Base-by-base conservation (phyloP, 1,284 basidiomycete species). In the Tetrapyrgos nigripes region DNA sequence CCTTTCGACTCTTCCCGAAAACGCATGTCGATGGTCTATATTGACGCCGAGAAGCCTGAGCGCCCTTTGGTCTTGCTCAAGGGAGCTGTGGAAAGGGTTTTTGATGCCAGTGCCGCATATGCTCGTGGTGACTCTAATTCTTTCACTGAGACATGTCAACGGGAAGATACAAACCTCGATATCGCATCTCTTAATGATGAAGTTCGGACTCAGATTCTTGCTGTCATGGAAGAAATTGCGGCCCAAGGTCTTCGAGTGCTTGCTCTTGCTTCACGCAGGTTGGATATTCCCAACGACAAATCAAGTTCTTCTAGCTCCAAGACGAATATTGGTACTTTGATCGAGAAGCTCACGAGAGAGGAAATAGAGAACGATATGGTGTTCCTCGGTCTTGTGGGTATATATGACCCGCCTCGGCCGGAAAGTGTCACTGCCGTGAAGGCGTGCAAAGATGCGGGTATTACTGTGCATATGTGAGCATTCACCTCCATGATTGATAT, bases 391-490 rank as follows among this genome's bases (percentile, higher is more conserved):
- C 76, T 91, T 1, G 84, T 81, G 11, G 89, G 88, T 53, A 85
- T 91, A 58, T 87, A 80, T 64, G 89, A 91, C 67, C 89, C 89
- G 13, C 89, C 89, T n/a, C 80, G 89, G 35, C 84, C 83, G 13
- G 87, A 91, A 66, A 85, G 84, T 3, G 74, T 81, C 2, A 82
- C 80, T 13, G 86, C 89, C 21, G 88, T 92, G 1, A 76, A 79
- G 49, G 81, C 83, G 55, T 89, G 85, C 73, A 81, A 84, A 60
- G 75, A 80, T 48, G 89, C 88, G 28, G 85, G 87, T 17, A 87
- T 91, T 65, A 82, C 83, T 14, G 85, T 87, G 21, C 83, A 85
- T 67, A 91, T 91, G 88, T 77, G 56, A 24, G 70, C 64, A 13
- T 23, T 70, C 79, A 75, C 53, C 76, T 72, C 50, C 78, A 71